Conservation (phyloP, 1,284 basidiomycete species). For the Fomitopsis schrenkii region DNA sequence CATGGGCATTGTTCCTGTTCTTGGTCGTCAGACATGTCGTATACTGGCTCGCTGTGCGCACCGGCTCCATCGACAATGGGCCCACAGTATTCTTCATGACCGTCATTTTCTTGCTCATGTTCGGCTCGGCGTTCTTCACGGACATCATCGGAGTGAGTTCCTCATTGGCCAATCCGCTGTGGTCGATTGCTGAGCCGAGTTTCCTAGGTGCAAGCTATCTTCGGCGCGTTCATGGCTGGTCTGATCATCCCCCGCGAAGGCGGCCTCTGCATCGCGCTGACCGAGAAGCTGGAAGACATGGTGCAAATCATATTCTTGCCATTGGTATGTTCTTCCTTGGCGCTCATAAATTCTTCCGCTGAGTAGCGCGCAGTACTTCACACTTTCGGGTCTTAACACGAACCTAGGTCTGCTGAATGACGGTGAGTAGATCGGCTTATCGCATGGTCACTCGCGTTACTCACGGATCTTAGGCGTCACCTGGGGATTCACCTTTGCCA, state of each 20-base stretch:
- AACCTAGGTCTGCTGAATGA: constrained; percentile 77
- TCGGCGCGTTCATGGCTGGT: constrained; percentile 79
- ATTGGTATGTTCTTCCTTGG: constrained; percentile 47
- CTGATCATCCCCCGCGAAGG: constrained; percentile 87
- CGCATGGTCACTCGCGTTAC: not conserved
- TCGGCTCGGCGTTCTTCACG: constrained; percentile 82
- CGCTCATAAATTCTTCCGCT: not conserved
- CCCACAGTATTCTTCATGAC: constrained; percentile 81
- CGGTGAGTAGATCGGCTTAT: constrained; percentile 29
- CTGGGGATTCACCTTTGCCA: constrained; percentile 86
- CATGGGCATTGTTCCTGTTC: constrained; percentile 62
- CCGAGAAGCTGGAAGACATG: constrained; percentile 78
- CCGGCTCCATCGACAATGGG: constrained; percentile 72
- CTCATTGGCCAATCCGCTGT: constrained; percentile 37
- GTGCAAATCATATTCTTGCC: constrained; percentile 77
- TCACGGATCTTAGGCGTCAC: constrained; percentile 33
- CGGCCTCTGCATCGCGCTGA: constrained; percentile 76
- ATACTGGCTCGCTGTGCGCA: constrained; percentile 61
- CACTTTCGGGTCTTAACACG: constrained; percentile 78
- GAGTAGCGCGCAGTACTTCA: constrained; percentile 62
- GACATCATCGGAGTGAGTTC: constrained; percentile 80
- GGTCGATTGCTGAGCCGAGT: not conserved
- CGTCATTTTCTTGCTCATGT: constrained; percentile 71
- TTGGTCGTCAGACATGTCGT: constrained; percentile 44
- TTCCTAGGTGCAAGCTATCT: constrained; percentile 27